Percentiles rank a stretch among this genome's conserved stretches.
Evolutionary conservation across 1,284 basidiomycete genomes (phyloP).

Genomic region (Ganoderma boninense): DNA sequence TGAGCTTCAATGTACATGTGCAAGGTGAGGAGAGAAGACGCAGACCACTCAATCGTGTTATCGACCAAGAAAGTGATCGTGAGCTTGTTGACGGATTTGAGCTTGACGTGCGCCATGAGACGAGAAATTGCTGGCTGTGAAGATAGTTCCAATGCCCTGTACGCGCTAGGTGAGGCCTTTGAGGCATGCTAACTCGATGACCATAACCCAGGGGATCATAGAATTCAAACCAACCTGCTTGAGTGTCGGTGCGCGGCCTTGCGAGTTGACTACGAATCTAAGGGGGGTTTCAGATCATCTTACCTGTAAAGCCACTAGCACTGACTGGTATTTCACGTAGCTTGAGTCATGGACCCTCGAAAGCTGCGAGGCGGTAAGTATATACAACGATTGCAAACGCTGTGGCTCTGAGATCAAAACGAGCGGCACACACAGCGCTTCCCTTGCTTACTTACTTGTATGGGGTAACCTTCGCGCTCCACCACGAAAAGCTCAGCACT

Average conservation of each 20-base stretch:
- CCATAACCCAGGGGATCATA: no score
- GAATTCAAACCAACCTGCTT: no score
- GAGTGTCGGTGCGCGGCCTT: no score
- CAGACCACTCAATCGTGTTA: constrained; percentile 80
- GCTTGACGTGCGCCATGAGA: constrained; percentile 3
- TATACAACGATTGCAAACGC: no score
- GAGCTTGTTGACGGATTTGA: constrained; percentile 55
- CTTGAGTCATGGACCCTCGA: no score
- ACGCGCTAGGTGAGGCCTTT: background rate
- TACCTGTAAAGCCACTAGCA: no score
- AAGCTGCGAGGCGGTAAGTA: no score
- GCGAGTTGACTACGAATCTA: no score
- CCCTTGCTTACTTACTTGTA: background rate
- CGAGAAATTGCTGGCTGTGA: background rate
- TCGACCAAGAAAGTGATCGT: constrained; percentile 78
- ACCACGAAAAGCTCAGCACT: background rate
- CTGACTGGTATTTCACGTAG: no score
- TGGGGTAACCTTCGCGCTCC: background rate
- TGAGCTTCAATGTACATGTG: background rate
- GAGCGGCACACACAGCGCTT: background rate
- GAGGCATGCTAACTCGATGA: no score
- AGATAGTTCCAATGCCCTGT: background rate
- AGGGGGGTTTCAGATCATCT: no score
- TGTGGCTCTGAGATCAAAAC: no score
- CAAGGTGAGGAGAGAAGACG: background rate